Conservation (phyloP, 179 eudicot genomes). For the Camellia oleifera region DNA sequence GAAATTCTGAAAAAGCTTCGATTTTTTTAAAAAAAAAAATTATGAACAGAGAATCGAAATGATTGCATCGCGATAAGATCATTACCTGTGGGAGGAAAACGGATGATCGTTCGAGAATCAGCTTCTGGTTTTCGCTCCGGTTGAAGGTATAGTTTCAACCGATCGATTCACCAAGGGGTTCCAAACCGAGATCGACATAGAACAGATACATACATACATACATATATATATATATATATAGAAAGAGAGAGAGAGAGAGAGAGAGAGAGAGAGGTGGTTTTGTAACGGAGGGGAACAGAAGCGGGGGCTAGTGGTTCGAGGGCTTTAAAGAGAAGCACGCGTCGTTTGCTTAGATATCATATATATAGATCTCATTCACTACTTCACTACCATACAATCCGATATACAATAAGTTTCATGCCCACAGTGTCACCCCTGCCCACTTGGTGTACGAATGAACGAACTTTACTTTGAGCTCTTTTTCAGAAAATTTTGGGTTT, state of each 20-base stretch:
- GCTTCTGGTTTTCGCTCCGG: background rate
- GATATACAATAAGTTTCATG: too few species aligned
- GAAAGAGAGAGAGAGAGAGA: constrained; percentile 11
- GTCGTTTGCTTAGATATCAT: background rate
- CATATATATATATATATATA: too few species aligned
- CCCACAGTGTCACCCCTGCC: too few species aligned
- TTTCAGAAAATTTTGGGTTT: too few species aligned
- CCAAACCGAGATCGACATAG: too few species aligned
- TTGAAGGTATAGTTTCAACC: background rate
- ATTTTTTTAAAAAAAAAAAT: background rate
- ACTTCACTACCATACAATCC: too few species aligned
- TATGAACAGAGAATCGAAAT: background rate
- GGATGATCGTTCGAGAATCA: background rate
- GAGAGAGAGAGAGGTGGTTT: background rate
- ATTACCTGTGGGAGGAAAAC: constrained; percentile 6
- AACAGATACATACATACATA: background rate
- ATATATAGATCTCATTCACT: too few species aligned
- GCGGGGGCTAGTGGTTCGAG: background rate
- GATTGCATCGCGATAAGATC: constrained; percentile 11
- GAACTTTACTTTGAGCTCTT: too few species aligned
- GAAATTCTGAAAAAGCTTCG: background rate
- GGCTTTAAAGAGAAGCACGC: constrained; percentile 18
- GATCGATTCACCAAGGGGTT: background rate
- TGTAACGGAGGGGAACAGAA: background rate
- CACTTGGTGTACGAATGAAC: too few species aligned